These are phyloP conservation scores for Zea mays DNA, from an alignment of 176 grass and related monocot genomes.

Conservation along the genomic window Zm-B73-REFERENCE-NAM-5.0 NC_050102.1:184347001-184347500, in stretches of 20 bases:
- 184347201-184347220: conserved; percentile 65
- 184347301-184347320: not conserved
- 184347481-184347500: no score
- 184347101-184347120: conserved; percentile 24
- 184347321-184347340: not conserved
- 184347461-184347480: no score
- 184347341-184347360: not conserved
- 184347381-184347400: not conserved
- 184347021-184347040: conserved; percentile 46
- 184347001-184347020: conserved; percentile 52
- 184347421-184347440: conserved; percentile 17
- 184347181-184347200: conserved; percentile 62
- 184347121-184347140: conserved; percentile 43
- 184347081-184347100: not conserved
- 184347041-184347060: conserved; percentile 7
- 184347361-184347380: not conserved
- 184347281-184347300: not conserved
- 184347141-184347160: not conserved
- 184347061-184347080: not conserved
- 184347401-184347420: not conserved
- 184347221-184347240: conserved; percentile 1
- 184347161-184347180: conserved; percentile 53
- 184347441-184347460: conserved; percentile 15
- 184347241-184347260: not conserved
- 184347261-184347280: not conserved